A percentile compares a stretch with the other conserved stretches of the same genome.
These are phyloP conservation scores for Antarctomyces pellizariae DNA, from an alignment of 495 filamentous ascomycete species.

Conservation along the genomic window DNA sequence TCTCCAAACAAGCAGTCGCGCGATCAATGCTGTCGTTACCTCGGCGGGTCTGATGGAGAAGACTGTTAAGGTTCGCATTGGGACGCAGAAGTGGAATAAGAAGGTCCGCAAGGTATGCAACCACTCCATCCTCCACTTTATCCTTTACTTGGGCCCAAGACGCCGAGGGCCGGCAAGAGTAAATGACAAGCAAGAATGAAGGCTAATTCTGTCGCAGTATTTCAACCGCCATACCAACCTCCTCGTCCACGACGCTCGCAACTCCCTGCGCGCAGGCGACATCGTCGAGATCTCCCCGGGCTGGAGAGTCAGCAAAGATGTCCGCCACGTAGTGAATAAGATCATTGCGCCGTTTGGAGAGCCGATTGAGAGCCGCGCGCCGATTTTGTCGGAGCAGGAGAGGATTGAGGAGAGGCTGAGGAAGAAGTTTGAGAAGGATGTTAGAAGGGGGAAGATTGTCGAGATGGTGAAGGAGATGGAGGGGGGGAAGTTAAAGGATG, in stretches of 20 bases:
- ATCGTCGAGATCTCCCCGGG: constrained; percentile 55
- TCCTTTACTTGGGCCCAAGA: background rate
- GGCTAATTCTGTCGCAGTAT: constrained; percentile 14
- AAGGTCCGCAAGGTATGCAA: constrained; percentile 28
- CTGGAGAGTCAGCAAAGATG: constrained; percentile 34
- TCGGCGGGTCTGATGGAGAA: constrained; percentile 45
- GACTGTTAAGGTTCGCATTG: constrained; percentile 44
- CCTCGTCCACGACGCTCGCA: constrained; percentile 53
- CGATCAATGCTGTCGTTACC: constrained; percentile 37
- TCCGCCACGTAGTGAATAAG: constrained; percentile 52
- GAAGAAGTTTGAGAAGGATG: constrained; percentile 25
- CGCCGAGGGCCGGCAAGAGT: background rate
- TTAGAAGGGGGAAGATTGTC: constrained; percentile 19
- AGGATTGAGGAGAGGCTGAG: constrained; percentile 23
- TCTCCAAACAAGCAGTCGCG: no score
- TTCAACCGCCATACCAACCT: constrained; percentile 22
- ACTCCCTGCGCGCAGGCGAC: constrained; percentile 53
- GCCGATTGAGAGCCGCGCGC: constrained; percentile 34
- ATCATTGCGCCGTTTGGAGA: constrained; percentile 53
- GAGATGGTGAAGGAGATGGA: constrained; percentile 11
- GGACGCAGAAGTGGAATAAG: constrained; percentile 34
- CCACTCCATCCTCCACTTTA: constrained; percentile 1
- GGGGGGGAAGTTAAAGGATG: constrained; percentile 4
- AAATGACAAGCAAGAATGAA: background rate
- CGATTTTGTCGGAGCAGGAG: constrained; percentile 40